These are phyloP conservation scores for Rosa multiflora DNA, from an alignment of 306 rosid species.

Conservation along the genomic window DNA sequence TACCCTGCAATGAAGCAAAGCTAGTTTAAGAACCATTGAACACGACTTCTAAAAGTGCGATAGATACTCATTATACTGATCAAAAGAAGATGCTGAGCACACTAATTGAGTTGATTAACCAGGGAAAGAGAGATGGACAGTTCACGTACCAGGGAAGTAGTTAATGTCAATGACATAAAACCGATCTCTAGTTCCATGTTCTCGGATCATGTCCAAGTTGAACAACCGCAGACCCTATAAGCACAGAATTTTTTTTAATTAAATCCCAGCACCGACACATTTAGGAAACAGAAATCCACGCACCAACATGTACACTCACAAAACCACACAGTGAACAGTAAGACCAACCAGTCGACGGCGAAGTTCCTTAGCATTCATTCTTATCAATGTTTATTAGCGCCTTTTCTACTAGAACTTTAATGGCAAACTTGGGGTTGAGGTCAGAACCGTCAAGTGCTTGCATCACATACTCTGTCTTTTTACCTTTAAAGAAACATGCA, in stretches of 20 bases:
- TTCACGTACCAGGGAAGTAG: slow-evolving; percentile 80
- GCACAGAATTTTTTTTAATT: not conserved
- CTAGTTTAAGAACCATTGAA: not conserved
- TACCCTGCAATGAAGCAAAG: slow-evolving; percentile 53
- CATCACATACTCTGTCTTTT: not conserved
- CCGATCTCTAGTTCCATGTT: slow-evolving; percentile 63
- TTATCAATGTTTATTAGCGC: not conserved
- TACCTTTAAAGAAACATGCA: not conserved
- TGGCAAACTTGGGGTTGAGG: not conserved
- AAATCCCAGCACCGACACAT: not conserved
- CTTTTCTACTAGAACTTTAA: not conserved
- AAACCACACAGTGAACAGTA: slow-evolving; percentile 11
- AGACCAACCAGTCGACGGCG: slow-evolving; percentile 61
- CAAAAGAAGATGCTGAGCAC: not conserved
- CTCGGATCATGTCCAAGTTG: slow-evolving; percentile 86
- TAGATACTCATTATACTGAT: not conserved
- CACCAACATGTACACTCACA: not conserved
- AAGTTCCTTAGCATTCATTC: slow-evolving; percentile 59
- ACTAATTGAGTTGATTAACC: not conserved
- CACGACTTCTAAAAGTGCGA: not conserved
- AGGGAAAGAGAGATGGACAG: not conserved
- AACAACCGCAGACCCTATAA: slow-evolving; percentile 78
- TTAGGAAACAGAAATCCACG: not conserved
- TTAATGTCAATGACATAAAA: slow-evolving; percentile 90
- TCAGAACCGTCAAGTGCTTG: not conserved